These are phyloP conservation scores for Rhypophila decipiens DNA, from an alignment of 495 filamentous ascomycete genomes.

Conservation along the genomic window DNA sequence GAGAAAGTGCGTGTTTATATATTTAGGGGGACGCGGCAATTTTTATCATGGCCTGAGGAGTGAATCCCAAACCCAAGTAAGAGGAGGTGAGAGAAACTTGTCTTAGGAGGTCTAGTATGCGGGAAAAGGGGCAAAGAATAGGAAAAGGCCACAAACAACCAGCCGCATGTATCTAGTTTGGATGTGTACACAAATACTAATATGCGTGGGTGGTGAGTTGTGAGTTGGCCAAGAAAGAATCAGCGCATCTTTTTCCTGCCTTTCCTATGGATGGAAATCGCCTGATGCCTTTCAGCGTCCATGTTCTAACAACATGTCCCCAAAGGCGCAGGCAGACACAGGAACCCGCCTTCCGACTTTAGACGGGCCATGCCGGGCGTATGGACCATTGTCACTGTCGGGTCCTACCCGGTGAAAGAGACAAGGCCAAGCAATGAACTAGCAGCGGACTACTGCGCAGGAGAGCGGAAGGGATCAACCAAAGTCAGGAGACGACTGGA, in stretches of 20 bases:
- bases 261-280: background rate
- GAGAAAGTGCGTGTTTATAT: too few relatives aligned
- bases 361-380: background rate
- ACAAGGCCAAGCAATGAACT: too few relatives aligned
- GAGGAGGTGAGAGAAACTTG: background rate
- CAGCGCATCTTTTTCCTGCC: background rate
- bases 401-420: too few relatives aligned
- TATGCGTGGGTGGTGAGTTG: too few relatives aligned
- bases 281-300: background rate
- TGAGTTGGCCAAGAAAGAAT: background rate
- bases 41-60: background rate
- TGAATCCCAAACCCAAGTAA: background rate
- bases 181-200: too few relatives aligned
- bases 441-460: too few relatives aligned
- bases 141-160: too few relatives aligned
- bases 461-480: too few relatives aligned
- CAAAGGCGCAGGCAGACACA: background rate
- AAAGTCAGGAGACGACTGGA: too few relatives aligned
- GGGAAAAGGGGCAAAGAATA: background rate
- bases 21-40: background rate
- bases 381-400: too few relatives aligned
- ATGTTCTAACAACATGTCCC: too few relatives aligned
- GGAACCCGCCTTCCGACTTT: background rate
- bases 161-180: too few relatives aligned
- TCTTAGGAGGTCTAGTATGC: background rate